Evolutionary conservation across 768 basidiomycete genomes (phyloP), one percentile per base, ranked within the genome.

Genomic region (Erythrobasidium yunnanense): DNA sequence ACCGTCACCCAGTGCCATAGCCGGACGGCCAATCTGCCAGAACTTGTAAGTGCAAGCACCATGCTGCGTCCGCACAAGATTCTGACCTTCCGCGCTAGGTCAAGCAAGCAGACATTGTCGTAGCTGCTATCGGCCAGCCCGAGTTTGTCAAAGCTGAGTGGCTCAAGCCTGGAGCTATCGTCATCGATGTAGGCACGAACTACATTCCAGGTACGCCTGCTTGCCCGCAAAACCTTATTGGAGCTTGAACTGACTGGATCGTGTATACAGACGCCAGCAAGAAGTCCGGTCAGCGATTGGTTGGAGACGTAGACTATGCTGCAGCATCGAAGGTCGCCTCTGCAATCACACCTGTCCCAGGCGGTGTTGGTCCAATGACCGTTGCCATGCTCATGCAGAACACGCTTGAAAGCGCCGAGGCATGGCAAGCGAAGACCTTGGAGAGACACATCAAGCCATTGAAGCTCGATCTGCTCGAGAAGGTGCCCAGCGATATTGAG

Each of bases 351-450:
- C 95, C 95, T 22, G 95, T 99, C 25, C 95, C 95, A 0, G 95
- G 95, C 76, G 95, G 95, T 65, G 95, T 99, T 56, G 95, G 95
- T 13, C 95, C 95, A n/a, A 95, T 97, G 92, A 99, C 95, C 15
- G 95, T 99, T 66, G 95, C 95, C 22, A 81, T 96, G 80, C 84
- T 99, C 69, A 96, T 99, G 92, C 82, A 85, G 73, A 99, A 97
- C 78, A 93, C 92, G 1, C 78, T 90, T 70, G 79, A 81, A 69
- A 86, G 90, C 52, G 91, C 92, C 23, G 82, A 87, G 75, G 84
- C 88, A 55, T 81, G 84, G 55, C 91, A 87, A 82, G 83, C 83
- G 55, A 77, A 82, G 47, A 82, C 85, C 52, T 75, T 81, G 13
- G 82, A 84, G 65, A 85, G 84, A 73, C 77, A 91, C 56, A 57